A percentile compares a stretch with the other conserved stretches of the same genome.
Conservation (phyloP, 768 basidiomycete genomes). For the Phylloporus sp. region DNA sequence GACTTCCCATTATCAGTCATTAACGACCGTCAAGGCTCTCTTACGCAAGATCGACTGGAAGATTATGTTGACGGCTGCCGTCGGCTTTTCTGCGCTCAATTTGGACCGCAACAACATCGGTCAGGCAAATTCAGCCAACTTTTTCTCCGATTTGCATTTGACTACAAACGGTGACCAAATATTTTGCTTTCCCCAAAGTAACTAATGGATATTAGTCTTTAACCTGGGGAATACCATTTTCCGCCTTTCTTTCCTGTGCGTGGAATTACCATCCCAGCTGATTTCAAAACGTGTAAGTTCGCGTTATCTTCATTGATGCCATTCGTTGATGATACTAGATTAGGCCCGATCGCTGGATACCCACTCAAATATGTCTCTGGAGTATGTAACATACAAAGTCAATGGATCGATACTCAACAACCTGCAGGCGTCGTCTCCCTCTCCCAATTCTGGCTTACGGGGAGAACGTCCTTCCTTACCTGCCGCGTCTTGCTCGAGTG, state of each 20-base stretch:
- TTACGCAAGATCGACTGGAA: slow-evolving; percentile 58
- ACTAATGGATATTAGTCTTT: slow-evolving; percentile 35
- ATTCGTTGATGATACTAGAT: slow-evolving; percentile 29
- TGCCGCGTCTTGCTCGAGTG: slow-evolving; percentile 47
- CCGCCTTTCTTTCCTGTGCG: slow-evolving; percentile 45
- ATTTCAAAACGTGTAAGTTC: slow-evolving; percentile 49
- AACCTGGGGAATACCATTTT: slow-evolving; percentile 54
- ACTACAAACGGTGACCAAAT: slow-evolving; percentile 39
- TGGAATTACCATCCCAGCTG: slow-evolving; percentile 60
- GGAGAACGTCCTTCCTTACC: slow-evolving; percentile 45
- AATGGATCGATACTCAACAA: neutral
- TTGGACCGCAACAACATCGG: slow-evolving; percentile 49
- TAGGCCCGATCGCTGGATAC: slow-evolving; percentile 63
- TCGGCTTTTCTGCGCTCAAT: slow-evolving; percentile 55
- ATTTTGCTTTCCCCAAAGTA: neutral
- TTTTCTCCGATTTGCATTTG: slow-evolving; percentile 51
- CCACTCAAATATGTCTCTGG: slow-evolving; percentile 53
- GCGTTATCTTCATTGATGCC: neutral
- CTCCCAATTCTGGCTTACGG: slow-evolving; percentile 52
- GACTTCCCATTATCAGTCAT: too few relatives aligned
- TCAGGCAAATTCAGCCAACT: slow-evolving; percentile 55
- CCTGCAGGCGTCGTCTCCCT: slow-evolving; percentile 38
- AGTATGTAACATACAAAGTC: slow-evolving; percentile 18
- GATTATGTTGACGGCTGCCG: slow-evolving; percentile 51
- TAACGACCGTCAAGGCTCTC: slow-evolving; percentile 32